Percentiles rank a stretch among this genome's conserved stretches.
phyloP scores from a whole-genome alignment of 129 eudicot genomes.

The Mikania micrantha region DNA sequence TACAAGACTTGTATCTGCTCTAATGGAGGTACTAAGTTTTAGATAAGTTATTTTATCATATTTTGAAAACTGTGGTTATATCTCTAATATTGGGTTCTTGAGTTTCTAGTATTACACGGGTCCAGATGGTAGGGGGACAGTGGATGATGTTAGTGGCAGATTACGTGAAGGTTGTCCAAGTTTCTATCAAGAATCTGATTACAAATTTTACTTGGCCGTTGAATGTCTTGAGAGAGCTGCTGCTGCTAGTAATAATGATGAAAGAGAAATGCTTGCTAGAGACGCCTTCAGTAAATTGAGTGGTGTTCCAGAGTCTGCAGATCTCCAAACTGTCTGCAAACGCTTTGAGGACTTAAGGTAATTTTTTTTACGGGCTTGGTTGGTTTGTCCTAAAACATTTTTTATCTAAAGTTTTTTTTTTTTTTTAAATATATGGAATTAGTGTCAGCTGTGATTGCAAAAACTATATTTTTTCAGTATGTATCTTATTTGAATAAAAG shows the following conservation, averaged over 20 bases:
- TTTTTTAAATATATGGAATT: not conserved
- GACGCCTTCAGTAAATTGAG: slow-evolving; percentile 85
- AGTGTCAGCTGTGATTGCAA: not conserved
- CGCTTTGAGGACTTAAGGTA: slow-evolving; percentile 94
- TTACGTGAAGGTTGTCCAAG: slow-evolving; percentile 96
- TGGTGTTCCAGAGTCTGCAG: slow-evolving; percentile 95
- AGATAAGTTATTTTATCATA: not conserved
- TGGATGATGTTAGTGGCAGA: slow-evolving; percentile 86
- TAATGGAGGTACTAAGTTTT: slow-evolving; percentile 71
- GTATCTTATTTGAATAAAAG: not conserved
- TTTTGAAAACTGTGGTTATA: not conserved
- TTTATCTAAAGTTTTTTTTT: not conserved
- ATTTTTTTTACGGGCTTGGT: not conserved
- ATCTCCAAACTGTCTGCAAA: slow-evolving; percentile 84
- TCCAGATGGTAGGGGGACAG: slow-evolving; percentile 98
- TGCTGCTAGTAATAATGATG: slow-evolving; percentile 54
- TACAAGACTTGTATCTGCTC: slow-evolving; percentile 79
- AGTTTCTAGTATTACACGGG: slow-evolving; percentile 82
- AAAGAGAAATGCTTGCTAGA: slow-evolving; percentile 77
- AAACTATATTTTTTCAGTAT: not conserved
- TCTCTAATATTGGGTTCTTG: slow-evolving; percentile 31
- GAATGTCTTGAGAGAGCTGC: slow-evolving; percentile 98
- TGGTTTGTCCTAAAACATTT: not conserved
- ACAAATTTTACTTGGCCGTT: slow-evolving; percentile 90
- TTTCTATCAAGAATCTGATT: slow-evolving; percentile 88